Base-by-base conservation (phyloP, 2,329 filamentous ascomycete species). In the Lojkania enalia region DNA sequence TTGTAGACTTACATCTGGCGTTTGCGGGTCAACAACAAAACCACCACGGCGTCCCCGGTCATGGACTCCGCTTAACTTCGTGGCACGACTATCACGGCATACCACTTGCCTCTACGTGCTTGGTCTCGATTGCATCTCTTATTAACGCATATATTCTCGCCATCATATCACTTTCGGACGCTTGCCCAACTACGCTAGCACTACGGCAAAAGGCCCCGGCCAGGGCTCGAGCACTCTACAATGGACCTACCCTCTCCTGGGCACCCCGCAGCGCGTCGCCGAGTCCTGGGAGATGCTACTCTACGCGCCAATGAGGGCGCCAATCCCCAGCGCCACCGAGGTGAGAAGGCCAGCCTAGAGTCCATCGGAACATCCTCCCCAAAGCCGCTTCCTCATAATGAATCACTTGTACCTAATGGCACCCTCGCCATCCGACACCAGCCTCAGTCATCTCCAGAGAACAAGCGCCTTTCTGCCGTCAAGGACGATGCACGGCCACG, bases 381-480 rank as follows among this genome's bases (percentile, higher is more conserved):
- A 2, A 44, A 47, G 16, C 39, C 37, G n/a, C 52, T 70, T 2
- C 71, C 74, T 1, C 73, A 73, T 62, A 74, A 75, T 45, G 70
- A 75, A 58, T 74, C 72, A 2, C 57, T 75, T 29, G 66, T 70
- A 9, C 62, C 70, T 11, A 74, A 76, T 56, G 70, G 72, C 35
- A 70, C 70, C 1, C 66, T 75, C 23, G 55, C 68, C 3, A 64
- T 76, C 9, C 71, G 68, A 15, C 68, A 67, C 43, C 63, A 66
- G 12, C 44, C 46, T 2, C 35, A 38, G 14, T 44, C 52, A 1
- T 56, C 56, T n/a, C 67, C 71, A 21, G 76, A 79, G 44, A 75
- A 79, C 60, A 79, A 80, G 49, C 76, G 76, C 20, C 59, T 82
- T 5, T 80, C 79, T 3, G 75, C 77, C 13, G 73, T 78, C 12